phyloP scores from a whole-genome alignment of 805 yeast genomes.

The Kuraishia cidri region DNA sequence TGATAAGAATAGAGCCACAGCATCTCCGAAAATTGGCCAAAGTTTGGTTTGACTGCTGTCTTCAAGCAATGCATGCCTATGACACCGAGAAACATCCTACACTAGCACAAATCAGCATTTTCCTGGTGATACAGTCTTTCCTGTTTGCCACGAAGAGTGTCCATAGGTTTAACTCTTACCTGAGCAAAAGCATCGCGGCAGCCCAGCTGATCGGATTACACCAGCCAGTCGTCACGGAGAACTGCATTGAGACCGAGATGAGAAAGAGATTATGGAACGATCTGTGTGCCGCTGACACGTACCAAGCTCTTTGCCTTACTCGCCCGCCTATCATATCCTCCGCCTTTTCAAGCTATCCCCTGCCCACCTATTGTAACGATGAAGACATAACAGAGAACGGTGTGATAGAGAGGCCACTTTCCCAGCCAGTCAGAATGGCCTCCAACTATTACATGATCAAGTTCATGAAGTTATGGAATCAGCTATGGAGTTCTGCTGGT shows the following conservation, averaged over 20 bases:
- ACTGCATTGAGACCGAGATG: conserved; percentile 12
- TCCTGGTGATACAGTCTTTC: conserved; percentile 5
- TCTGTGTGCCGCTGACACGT: conserved; percentile 12
- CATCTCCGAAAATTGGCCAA: neutral
- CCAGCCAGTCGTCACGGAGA: neutral
- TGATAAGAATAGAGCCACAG: conserved; percentile 1
- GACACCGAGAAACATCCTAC: conserved; percentile 5
- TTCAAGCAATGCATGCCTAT: conserved; percentile 5
- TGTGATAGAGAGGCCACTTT: conserved; percentile 3
- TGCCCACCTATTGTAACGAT: conserved; percentile 22
- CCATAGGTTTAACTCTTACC: conserved; percentile 4
- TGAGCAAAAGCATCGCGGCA: conserved; percentile 6
- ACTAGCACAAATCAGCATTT: conserved; percentile 5
- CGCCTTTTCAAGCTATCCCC: conserved; percentile 17
- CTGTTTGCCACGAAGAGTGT: conserved; percentile 2
- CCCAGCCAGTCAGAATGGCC: conserved; percentile 10
- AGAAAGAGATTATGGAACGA: conserved; percentile 19
- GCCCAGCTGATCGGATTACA: conserved; percentile 7
- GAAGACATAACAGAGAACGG: conserved; percentile 10
- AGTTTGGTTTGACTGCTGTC: conserved; percentile 6
- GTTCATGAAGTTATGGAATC: conserved; percentile 12
- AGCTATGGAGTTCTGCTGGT: conserved; percentile 6
- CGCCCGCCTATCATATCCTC: conserved; percentile 10
- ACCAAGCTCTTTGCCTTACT: conserved; percentile 5
- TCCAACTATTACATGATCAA: conserved; percentile 8